Evolutionary conservation across 148 eudicot genomes (phyloP).

Genomic region (Pharnaceum exiguum): DNA sequence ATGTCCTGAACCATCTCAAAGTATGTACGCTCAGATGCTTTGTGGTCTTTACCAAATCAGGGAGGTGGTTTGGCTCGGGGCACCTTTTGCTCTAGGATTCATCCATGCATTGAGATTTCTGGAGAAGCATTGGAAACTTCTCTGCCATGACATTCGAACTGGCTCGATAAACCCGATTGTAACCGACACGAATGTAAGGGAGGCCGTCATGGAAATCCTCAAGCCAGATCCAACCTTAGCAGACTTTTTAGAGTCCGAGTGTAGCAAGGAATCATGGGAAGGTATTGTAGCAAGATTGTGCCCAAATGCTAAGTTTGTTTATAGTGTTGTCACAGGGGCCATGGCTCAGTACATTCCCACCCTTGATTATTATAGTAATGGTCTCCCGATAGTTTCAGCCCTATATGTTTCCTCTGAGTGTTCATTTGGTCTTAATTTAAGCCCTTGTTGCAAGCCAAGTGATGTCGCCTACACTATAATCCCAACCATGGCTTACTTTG

Average conservation of each 20-base stretch:
- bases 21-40: conserved; percentile 56
- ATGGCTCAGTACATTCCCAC: no score
- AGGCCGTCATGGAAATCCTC: conserved; percentile 17
- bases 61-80: conserved; percentile 39
- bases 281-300: conserved; percentile 43
- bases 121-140: conserved; percentile 28
- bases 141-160: conserved; percentile 32
- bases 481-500: conserved; percentile 39
- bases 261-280: conserved; percentile 28
- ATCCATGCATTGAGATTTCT: conserved; percentile 44
- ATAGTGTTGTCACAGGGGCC: conserved; percentile 41
- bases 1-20: conserved; percentile 46
- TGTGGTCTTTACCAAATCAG: conserved; percentile 30
- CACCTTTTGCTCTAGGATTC: conserved; percentile 35
- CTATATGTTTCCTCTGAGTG: conserved; percentile 44
- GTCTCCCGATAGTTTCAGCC: conserved; percentile 34
- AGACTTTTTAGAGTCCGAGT: conserved; percentile 28
- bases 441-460: conserved; percentile 34
- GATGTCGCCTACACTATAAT: conserved; percentile 39
- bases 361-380: conserved; percentile 35
- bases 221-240: conserved; percentile 34
- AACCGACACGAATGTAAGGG: conserved; percentile 24
- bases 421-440: conserved; percentile 37
- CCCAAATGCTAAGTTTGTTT: conserved; percentile 44
- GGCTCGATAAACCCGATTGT: conserved; percentile 25